phyloP scores from a whole-genome alignment of 108 stramenopile species.

The Stephanodiscus minutulus region DNA sequence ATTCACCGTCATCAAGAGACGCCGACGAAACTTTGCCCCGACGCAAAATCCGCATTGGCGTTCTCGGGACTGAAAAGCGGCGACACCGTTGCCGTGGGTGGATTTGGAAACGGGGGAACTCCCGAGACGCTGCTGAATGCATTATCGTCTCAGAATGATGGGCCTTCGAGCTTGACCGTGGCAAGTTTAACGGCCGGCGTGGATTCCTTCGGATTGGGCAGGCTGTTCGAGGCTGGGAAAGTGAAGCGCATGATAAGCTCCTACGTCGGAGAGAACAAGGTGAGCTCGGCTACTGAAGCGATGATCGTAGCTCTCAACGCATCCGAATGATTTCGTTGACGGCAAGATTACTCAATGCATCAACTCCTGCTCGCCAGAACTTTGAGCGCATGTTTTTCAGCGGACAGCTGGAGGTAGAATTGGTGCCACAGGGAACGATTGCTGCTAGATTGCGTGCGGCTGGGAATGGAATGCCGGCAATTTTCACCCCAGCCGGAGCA shows the following conservation, averaged over 20 bases:
- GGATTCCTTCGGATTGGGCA: conserved; percentile 81
- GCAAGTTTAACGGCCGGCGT: conserved; percentile 86
- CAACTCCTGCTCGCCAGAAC: conserved; percentile 20
- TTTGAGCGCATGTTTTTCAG: conserved; percentile 87
- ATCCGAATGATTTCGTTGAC: neutral
- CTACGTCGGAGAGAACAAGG: conserved; percentile 95
- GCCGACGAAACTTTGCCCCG: conserved; percentile 36
- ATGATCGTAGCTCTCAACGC: neutral
- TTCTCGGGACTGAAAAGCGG: conserved; percentile 47
- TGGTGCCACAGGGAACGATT: conserved; percentile 90
- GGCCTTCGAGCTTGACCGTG: conserved; percentile 71
- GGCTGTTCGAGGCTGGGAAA: conserved; percentile 75
- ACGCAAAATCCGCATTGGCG: conserved; percentile 47
- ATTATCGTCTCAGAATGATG: conserved; percentile 33
- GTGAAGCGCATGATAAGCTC: conserved; percentile 84
- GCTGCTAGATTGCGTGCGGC: conserved; percentile 85
- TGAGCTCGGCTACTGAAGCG: neutral
- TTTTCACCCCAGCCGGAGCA: conserved; percentile 91
- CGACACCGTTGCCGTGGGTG: conserved; percentile 56
- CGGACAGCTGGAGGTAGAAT: conserved; percentile 85
- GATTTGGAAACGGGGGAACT: conserved; percentile 77
- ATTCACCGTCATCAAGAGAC: conserved; percentile 34
- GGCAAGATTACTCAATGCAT: neutral
- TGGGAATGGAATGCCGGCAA: conserved; percentile 90
- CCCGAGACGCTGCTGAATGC: conserved; percentile 78